Conservation (phyloP, 2,329 filamentous ascomycete genomes). For the Fusarium siculi region DNA sequence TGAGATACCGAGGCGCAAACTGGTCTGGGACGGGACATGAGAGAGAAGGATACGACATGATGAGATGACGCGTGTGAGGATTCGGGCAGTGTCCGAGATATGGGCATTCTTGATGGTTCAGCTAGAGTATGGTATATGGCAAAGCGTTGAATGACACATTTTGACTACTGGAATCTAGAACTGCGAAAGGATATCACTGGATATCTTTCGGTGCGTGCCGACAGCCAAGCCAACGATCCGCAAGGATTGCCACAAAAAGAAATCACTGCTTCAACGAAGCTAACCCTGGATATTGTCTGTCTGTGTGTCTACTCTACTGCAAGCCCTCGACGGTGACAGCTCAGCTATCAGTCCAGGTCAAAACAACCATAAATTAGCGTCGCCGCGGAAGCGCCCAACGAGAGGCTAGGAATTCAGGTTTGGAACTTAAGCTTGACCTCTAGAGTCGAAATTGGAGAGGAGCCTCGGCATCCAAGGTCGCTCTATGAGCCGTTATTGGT, state of each 20-base stretch:
- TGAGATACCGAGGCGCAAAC: conserved; percentile 36
- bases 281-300: not conserved
- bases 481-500: conserved; percentile 24
- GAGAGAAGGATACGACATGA: conserved; percentile 4
- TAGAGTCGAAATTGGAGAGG: not conserved
- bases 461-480: conserved; percentile 36
- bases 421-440: not conserved
- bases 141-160: conserved; percentile 9
- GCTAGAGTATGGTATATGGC: not conserved
- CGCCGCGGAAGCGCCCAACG: conserved; percentile 4
- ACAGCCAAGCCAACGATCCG: conserved; percentile 6
- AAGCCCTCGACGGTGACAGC: conserved; percentile 5
- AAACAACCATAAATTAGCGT: conserved; percentile 38
- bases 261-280: not conserved
- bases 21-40: not conserved
- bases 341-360: conserved; percentile 15
- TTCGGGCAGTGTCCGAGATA: conserved; percentile 38
- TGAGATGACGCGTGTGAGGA: conserved; percentile 14
- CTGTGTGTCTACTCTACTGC: conserved; percentile 8
- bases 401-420: not conserved
- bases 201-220: conserved; percentile 18
- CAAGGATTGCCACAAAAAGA: conserved; percentile 18
- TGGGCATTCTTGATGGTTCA: not conserved
- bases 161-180: not conserved
- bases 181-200: not conserved